Conservation (phyloP, 2,329 filamentous ascomycete genomes). For the Alternaria sp. region DNA sequence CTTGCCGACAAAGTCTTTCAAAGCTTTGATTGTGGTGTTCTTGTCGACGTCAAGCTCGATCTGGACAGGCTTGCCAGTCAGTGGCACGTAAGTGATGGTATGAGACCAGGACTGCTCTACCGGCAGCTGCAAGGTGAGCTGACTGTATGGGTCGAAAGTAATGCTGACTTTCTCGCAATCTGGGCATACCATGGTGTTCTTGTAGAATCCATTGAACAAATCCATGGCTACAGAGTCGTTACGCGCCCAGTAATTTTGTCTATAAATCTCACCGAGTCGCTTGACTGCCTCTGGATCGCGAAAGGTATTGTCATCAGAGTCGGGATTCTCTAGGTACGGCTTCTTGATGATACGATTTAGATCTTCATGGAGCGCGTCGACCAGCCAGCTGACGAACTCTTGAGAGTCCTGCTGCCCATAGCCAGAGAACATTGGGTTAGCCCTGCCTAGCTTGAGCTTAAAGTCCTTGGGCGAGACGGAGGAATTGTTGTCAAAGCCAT, state of each 20-base stretch:
- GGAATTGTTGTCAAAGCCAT: constrained; percentile 70
- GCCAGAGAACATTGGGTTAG: constrained; percentile 86
- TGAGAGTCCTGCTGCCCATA: constrained; percentile 98
- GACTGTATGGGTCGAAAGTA: constrained; percentile 97
- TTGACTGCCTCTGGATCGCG: constrained; percentile 80
- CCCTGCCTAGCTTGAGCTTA: constrained; percentile 81
- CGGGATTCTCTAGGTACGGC: constrained; percentile 96
- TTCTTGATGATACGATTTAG: constrained; percentile 93
- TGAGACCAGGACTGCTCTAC: constrained; percentile 84
- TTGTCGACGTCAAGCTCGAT: constrained; percentile 84
- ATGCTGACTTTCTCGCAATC: constrained; percentile 95
- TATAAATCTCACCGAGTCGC: constrained; percentile 85
- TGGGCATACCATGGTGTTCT: constrained; percentile 94
- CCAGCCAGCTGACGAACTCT: constrained; percentile 92
- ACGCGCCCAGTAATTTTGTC: constrained; percentile 88
- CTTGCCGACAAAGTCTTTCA: constrained; percentile 70
- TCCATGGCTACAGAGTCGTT: constrained; percentile 97
- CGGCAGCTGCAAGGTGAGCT: constrained; percentile 88
- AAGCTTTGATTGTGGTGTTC: constrained; percentile 70
- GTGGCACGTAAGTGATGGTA: constrained; percentile 77
- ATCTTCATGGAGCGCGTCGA: constrained; percentile 95
- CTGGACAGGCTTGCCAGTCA: constrained; percentile 73
- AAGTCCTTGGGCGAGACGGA: constrained; percentile 82
- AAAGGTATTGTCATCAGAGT: constrained; percentile 96
- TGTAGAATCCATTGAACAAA: constrained; percentile 94